These are phyloP conservation scores for Suhomyces panamericanus DNA, from an alignment of 1,139 yeast species.

Conservation along the genomic window DNA sequence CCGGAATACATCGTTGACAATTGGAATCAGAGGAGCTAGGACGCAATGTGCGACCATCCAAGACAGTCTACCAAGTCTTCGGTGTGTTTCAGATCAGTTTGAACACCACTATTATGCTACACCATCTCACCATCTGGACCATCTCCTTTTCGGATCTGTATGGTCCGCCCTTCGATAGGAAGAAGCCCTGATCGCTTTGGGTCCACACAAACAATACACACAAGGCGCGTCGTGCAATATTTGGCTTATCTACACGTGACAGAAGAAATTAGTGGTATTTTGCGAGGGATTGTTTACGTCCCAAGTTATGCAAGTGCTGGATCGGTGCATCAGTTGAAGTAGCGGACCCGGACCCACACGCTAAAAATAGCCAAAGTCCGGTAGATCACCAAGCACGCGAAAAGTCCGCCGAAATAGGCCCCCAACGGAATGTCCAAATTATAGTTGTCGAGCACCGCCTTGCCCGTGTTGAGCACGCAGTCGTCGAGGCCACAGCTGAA, in stretches of 20 bases:
- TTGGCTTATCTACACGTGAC: constrained; percentile 2
- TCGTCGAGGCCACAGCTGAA: constrained; percentile 31
- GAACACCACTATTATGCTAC: no score
- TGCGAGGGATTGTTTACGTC: background rate
- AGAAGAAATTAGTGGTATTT: background rate
- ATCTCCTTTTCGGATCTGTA: background rate
- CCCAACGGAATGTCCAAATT: constrained; percentile 30
- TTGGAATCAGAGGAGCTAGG: no score
- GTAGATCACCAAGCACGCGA: constrained; percentile 22
- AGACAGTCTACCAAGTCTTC: no score
- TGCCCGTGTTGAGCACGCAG: constrained; percentile 39
- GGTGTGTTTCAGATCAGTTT: no score
- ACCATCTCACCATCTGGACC: no score
- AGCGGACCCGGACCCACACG: constrained; percentile 19
- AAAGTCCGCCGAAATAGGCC: constrained; percentile 25
- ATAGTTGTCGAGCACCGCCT: constrained; percentile 36
- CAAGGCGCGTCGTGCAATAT: background rate
- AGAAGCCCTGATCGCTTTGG: constrained; percentile 1
- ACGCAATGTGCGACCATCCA: no score
- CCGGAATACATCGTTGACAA: background rate
- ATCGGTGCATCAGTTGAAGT: constrained; percentile 10
- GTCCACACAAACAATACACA: background rate
- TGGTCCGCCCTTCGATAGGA: background rate
- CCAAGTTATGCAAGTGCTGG: no score
- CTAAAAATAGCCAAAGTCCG: constrained; percentile 20